Percentiles rank a stretch among this genome's conserved stretches.
Conservation (phyloP, 2,329 filamentous ascomycete species). For the Sphaerulina musiva region DNA sequence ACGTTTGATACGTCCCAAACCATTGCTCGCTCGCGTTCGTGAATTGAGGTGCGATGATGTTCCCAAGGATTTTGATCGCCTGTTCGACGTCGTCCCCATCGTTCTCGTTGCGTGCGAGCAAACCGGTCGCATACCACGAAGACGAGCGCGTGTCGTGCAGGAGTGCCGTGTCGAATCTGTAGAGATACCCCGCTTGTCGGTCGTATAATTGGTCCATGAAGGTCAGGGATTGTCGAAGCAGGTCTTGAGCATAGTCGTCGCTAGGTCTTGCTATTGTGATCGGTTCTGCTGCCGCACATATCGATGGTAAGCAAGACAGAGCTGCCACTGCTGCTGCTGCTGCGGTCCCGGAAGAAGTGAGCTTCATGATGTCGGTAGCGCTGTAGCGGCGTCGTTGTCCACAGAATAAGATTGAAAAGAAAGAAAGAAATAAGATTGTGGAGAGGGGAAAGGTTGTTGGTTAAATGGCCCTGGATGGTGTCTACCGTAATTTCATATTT, state of each 20-base stretch:
- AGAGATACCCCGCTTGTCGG: conserved; percentile 47
- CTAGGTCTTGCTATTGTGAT: background rate
- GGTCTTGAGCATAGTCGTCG: conserved; percentile 2
- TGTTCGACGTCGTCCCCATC: conserved; percentile 44
- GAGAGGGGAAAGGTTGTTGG: too few species aligned
- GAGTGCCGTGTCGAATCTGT: conserved; percentile 42
- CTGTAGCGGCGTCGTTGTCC: too few species aligned
- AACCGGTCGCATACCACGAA: conserved; percentile 54
- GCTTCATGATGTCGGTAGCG: too few species aligned
- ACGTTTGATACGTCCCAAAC: conserved; percentile 51
- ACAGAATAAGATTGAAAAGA: too few species aligned
- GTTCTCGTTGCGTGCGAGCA: conserved; percentile 48
- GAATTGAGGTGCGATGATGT: conserved; percentile 50
- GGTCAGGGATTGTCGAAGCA: conserved; percentile 17
- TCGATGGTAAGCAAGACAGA: background rate
- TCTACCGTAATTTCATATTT: too few species aligned
- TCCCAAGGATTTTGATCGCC: conserved; percentile 50
- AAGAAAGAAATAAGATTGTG: too few species aligned
- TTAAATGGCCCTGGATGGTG: too few species aligned
- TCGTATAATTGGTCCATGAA: conserved; percentile 51
- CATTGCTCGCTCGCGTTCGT: conserved; percentile 50
- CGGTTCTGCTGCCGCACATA: background rate
- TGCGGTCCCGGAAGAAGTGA: too few species aligned
- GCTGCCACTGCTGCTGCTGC: background rate
- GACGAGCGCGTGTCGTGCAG: conserved; percentile 53